These are phyloP conservation scores for Xylaria sp. DNA, from an alignment of 2,329 filamentous ascomycete species.

Conservation along the genomic window DNA sequence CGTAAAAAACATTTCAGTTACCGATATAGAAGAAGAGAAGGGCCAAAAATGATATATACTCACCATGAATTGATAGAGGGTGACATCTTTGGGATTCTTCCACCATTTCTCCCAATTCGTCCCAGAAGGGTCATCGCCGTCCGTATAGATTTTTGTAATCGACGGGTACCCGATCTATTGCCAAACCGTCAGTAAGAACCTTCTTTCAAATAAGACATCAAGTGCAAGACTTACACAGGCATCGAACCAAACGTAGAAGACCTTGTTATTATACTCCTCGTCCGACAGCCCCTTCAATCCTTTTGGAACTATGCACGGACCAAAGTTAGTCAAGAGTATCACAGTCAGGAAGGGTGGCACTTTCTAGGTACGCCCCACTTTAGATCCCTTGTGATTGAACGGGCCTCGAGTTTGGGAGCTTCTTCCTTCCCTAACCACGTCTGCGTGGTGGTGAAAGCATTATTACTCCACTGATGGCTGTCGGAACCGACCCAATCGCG, in stretches of 20 bases:
- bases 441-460: conserved; percentile 78
- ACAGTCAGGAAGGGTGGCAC: conserved; percentile 4
- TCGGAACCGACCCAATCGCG: conserved; percentile 80
- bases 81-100: conserved; percentile 87
- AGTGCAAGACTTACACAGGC: conserved; percentile 75
- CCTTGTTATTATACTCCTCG: conserved; percentile 68
- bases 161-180: conserved; percentile 81
- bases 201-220: conserved; percentile 21
- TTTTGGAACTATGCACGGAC: conserved; percentile 53
- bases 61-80: conserved; percentile 80
- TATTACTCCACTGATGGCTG: conserved; percentile 80
- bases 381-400: conserved; percentile 91
- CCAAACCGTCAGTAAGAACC: conserved; percentile 54
- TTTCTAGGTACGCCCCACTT: conserved; percentile 78
- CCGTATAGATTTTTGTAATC: conserved; percentile 86
- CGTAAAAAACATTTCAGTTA: neutral
- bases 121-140: conserved; percentile 54
- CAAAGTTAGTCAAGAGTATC: conserved; percentile 20
- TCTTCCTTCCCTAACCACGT: conserved; percentile 69
- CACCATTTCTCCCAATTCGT: conserved; percentile 94
- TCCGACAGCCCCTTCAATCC: conserved; percentile 60
- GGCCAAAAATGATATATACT: neutral
- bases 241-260: conserved; percentile 91
- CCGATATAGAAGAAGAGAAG: too few relatives aligned
- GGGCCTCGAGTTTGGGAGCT: conserved; percentile 76